Evolutionary conservation across 305 asterid species (phyloP), one percentile per base, ranked within the genome.

Genomic region (Fraxinus platypoda): DNA sequence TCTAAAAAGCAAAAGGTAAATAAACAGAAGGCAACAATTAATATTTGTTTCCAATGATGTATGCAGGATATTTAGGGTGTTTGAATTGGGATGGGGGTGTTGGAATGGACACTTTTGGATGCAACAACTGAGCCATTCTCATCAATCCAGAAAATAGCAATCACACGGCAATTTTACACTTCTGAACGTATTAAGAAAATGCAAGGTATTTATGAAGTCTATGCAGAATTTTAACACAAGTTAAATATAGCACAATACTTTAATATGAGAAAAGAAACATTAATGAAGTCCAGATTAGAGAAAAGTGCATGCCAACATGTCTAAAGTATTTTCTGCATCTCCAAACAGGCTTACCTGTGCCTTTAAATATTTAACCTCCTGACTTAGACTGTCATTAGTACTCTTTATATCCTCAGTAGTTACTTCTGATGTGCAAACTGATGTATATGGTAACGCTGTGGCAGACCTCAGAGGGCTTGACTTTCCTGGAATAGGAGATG

Each of bases 281-380:
- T 30, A 43, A 74, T 38, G 73, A 4, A 13, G 37, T 3, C 17
- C 8, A 77, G 73, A 11, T 38, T 17, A 66, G 2, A 21, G 37
- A 78, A 38, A 41, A 46, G 8, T n/a, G 52, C 30, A 11, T 74
- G 35, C 23, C 13, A 8, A 21, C 52, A 35, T 30, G 80, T 73
- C 59, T 26, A 17, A 15, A 64, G 78, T 74, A 64, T 4, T 37
- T 68, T 21, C 35, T 62, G 28, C 59, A 23, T 77, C 35, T 21
- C 37, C 66, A 83, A 57, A 83, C 43, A 84, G 52, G 79, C 81
- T 82, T 87, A 95, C 98, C 96, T 93, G 95, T 86, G 89, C 93
- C 90, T 84, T 94, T 68, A 95, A 85, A 85, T 83, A 85, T 84
- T 85, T 91, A 81, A 92, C 90, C 90, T 95, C 98, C 84, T 85